Evolutionary conservation across 2,329 filamentous ascomycete genomes (phyloP).

Genomic region (Alternaria hordeiaustralica): DNA sequence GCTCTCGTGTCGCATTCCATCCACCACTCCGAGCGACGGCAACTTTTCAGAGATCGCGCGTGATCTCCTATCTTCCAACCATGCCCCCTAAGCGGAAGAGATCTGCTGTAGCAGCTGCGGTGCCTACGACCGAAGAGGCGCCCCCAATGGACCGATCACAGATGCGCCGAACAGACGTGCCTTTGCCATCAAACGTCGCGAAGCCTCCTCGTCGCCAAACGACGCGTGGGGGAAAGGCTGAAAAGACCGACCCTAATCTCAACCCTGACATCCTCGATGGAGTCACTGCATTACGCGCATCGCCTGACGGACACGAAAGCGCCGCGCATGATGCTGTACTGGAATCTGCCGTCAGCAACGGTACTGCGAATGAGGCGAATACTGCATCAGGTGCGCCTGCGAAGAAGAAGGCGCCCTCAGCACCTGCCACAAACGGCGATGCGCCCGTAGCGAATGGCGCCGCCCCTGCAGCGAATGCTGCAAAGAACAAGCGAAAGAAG

Average conservation of each 20-base stretch:
- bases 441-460: conserved; percentile 13
- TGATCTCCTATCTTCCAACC: conserved; percentile 6
- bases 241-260: conserved; percentile 40
- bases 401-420: conserved; percentile 16
- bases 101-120: conserved; percentile 30
- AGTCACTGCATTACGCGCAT: conserved; percentile 51
- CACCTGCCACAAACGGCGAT: conserved; percentile 19
- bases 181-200: conserved; percentile 28
- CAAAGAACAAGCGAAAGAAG: conserved; percentile 36
- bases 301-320: conserved; percentile 49
- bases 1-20: conserved; percentile 24
- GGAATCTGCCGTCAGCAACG: conserved; percentile 16
- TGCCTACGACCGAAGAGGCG: conserved; percentile 13
- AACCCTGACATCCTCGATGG: conserved; percentile 54
- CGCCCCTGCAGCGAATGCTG: conserved; percentile 17
- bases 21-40: conserved; percentile 21
- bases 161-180: conserved; percentile 31
- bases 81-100: conserved; percentile 45
- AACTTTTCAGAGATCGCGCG: conserved; percentile 10
- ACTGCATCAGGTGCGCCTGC: conserved; percentile 22
- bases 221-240: conserved; percentile 28
- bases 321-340: conserved; percentile 13
- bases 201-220: conserved; percentile 36
- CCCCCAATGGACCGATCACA: conserved; percentile 18
- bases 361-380: conserved; percentile 18